Conservation (phyloP, 1,139 yeast genomes). For the Pichia sp. region DNA sequence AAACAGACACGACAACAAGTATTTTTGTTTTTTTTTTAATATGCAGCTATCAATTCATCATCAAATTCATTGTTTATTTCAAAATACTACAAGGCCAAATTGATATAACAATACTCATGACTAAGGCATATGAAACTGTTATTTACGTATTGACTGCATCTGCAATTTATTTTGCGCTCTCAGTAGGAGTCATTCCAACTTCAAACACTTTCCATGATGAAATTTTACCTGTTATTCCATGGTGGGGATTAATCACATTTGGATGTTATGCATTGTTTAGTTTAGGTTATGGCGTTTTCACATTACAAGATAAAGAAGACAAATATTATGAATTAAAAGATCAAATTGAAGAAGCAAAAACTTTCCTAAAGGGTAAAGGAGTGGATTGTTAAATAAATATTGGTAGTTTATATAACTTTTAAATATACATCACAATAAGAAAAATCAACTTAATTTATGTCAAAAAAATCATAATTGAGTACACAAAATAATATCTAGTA, state of each 20-base stretch:
- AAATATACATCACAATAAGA: constrained; percentile 9
- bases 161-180: constrained; percentile 51
- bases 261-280: constrained; percentile 53
- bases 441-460: constrained; percentile 19
- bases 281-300: constrained; percentile 53
- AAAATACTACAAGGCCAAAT: no score
- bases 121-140: constrained; percentile 62
- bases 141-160: constrained; percentile 41
- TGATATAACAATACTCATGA: constrained; percentile 33
- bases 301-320: constrained; percentile 69
- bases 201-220: constrained; percentile 45
- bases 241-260: constrained; percentile 65
- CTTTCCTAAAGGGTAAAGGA: constrained; percentile 51
- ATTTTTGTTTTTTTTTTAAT: no score
- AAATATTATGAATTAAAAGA: constrained; percentile 58
- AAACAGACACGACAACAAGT: no score
- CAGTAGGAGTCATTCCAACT: constrained; percentile 50
- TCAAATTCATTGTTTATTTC: no score
- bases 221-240: constrained; percentile 62
- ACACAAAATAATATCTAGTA: no score
- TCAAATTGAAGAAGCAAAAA: constrained; percentile 64
- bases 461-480: no score
- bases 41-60: no score
- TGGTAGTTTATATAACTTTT: neutral
- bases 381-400: constrained; percentile 31